Base-by-base conservation (phyloP, 352 stramenopile species). In the Pythium phragmiticola region DNA sequence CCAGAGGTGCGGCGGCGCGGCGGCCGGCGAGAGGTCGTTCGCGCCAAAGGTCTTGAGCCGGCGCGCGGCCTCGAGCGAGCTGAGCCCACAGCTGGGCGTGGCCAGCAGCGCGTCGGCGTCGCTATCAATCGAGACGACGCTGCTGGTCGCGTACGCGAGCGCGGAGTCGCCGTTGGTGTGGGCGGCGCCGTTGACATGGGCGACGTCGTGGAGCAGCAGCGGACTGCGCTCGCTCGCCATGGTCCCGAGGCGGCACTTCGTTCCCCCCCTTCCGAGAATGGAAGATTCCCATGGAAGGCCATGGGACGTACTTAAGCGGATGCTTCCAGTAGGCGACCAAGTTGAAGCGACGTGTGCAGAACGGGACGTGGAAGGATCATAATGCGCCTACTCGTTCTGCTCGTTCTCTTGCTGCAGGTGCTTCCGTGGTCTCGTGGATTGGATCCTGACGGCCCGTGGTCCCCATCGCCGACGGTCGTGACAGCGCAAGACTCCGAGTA, bases 11-110 rank as follows among this genome's bases (percentile, higher is more conserved):
- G 7, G 43, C n/a, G n/a, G 28, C 43, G 43, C 19, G n/a, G 42
- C 12, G 42, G 12, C 42, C 14, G n/a, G 17, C 43, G 19, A 13
- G 17, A 98, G 71, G 60, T 97, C 89, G 67, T 98, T 98, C 23
- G 74, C 69, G 8, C 94, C 94, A 70, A 95, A 97, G 42, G 88
- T 57, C 63, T 94, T 89, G 61, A 97, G 75, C 5, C 75, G 74
- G 12, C 79, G 71, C 43, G 76, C 77, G 9, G 87, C 91, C 67
- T 98, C 82, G 26, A 82, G 84, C 0, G 79, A 87, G 45, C 85
- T 94, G 3, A 98, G 75, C 0, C 94, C 94, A 12, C 72, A 71
- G 58, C 79, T 81, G 26, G 68, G 63, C 50, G 84, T 95, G 63
- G 89, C 73, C 30, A 88, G 69, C 34, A 92, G 78, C 60, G 80